Conservation (phyloP, 176 grass and related monocot genomes). For the Cymbopogon citratus region DNA sequence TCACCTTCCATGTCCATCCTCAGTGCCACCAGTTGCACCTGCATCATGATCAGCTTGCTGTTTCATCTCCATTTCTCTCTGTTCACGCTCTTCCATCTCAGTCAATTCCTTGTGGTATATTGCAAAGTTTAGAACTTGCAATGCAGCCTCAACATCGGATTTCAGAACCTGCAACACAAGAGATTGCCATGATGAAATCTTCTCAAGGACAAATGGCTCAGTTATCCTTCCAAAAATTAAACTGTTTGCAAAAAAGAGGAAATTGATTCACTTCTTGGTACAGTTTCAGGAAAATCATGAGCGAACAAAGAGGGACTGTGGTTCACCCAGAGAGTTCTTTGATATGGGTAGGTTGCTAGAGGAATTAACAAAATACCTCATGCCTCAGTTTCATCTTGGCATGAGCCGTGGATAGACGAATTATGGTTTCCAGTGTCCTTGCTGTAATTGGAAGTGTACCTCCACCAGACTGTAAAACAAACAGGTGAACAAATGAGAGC, state of each 20-base stretch:
- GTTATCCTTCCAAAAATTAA: slow-evolving; percentile 1
- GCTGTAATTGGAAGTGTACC: slow-evolving; percentile 98
- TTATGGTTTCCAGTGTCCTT: slow-evolving; percentile 98
- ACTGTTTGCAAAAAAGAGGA: background rate
- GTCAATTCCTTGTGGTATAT: slow-evolving; percentile 98
- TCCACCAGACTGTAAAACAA: slow-evolving; percentile 61
- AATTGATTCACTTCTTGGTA: background rate
- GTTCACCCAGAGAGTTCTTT: slow-evolving; percentile 2
- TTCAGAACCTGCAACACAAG: slow-evolving; percentile 62
- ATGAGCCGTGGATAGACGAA: slow-evolving; percentile 92
- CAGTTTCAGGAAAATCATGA: background rate
- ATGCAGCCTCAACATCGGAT: slow-evolving; percentile 83
- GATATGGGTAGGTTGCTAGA: background rate
- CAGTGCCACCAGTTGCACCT: slow-evolving; percentile 42
- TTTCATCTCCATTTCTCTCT: slow-evolving; percentile 77
- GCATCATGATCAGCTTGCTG: slow-evolving; percentile 71
- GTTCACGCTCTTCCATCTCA: slow-evolving; percentile 92
- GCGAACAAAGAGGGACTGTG: background rate
- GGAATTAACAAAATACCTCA: slow-evolving; percentile 52
- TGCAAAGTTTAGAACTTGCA: slow-evolving; percentile 91
- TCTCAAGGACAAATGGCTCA: background rate
- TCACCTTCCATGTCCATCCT: slow-evolving; percentile 49
- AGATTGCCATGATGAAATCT: background rate
- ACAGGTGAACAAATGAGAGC: slow-evolving; percentile 14
- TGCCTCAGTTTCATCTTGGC: slow-evolving; percentile 96